Percentiles rank a stretch among this genome's conserved stretches.
Evolutionary conservation across 768 basidiomycete genomes (phyloP).

Genomic region (Suillus weaverae): DNA sequence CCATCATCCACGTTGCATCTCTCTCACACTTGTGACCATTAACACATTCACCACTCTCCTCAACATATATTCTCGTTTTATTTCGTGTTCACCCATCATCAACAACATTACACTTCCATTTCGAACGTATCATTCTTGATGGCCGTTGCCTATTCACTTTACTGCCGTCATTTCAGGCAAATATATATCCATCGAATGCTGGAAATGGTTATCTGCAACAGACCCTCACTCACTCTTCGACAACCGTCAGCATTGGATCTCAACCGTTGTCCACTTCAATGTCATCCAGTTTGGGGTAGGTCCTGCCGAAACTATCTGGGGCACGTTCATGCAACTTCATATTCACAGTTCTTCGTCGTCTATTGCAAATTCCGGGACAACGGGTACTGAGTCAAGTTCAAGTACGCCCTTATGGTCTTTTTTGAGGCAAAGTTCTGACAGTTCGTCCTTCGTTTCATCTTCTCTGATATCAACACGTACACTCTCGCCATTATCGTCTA

Average conservation of each 20-base stretch:
- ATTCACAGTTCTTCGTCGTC: neutral
- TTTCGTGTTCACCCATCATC: neutral
- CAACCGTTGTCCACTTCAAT: too few species aligned
- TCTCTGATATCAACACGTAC: neutral
- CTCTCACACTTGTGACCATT: neutral
- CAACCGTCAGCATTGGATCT: neutral
- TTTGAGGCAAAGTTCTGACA: slow-evolving; percentile 3
- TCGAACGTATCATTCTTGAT: neutral
- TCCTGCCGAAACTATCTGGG: neutral
- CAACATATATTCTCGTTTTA: neutral
- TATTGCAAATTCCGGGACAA: neutral
- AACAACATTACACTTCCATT: neutral
- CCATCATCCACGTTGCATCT: neutral
- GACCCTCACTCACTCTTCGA: neutral
- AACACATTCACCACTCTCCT: neutral
- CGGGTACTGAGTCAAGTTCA: slow-evolving; percentile 1
- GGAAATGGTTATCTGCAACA: slow-evolving; percentile 1
- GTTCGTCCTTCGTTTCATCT: neutral
- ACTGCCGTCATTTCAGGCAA: neutral
- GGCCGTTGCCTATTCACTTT: neutral
- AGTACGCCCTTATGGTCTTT: slow-evolving; percentile 7
- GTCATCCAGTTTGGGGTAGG: neutral
- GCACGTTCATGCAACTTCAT: neutral
- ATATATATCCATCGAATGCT: neutral
- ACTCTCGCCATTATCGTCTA: neutral